Base-by-base conservation (phyloP, 495 filamentous ascomycete genomes). In the Hypoxylon trugodes region DNA sequence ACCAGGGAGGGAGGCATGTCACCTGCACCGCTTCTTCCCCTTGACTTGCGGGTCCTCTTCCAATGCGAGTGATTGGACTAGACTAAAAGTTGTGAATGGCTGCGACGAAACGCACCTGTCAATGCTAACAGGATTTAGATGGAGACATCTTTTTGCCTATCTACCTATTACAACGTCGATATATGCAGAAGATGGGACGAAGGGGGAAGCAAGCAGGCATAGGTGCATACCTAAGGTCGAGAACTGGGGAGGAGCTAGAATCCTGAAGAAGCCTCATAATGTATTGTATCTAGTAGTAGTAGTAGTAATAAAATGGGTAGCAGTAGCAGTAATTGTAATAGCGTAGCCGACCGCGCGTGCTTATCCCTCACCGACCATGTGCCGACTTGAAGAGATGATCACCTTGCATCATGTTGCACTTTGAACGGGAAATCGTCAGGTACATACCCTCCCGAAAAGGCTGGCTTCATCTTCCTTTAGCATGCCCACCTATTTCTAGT, bases 361-460 rank as follows among this genome's bases (percentile, higher is more conserved):
- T 24, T 33, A 30, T 54, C 46, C 38, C 58, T 67, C 64, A 54
- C 58, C 57, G 64, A 58, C 52, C 62, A 63, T 35, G 59, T 51
- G 50, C 26, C 51, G 41, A 37, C 43, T 16, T 18, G 25, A 46
- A n/a, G 33, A 33, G 58, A 48, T 51, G 40, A 50, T 28, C 36
- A 54, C 37, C 58, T 32, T 67, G 64, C 58, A 56, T 53, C 52
- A 50, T 42, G 64, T 67, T 61, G 42, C 58, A 67, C 19, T 36
- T 15, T 42, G 40, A 26, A 56, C 52, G 58, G 58, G 58, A 67
- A 66, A 67, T 67, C 64, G 57, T 19, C 64, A 67, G 64, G 64
- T 26, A 67, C 64, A 49, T n/a, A n/a, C n/a, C 51, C 64, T 67
- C 64, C 64, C 58, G 47, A 49, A 61, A 57, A 42, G n/a, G 38